Evolutionary conservation across 371 early-diverging fungal species (phyloP).

Genomic region (Mortierella sp.): DNA sequence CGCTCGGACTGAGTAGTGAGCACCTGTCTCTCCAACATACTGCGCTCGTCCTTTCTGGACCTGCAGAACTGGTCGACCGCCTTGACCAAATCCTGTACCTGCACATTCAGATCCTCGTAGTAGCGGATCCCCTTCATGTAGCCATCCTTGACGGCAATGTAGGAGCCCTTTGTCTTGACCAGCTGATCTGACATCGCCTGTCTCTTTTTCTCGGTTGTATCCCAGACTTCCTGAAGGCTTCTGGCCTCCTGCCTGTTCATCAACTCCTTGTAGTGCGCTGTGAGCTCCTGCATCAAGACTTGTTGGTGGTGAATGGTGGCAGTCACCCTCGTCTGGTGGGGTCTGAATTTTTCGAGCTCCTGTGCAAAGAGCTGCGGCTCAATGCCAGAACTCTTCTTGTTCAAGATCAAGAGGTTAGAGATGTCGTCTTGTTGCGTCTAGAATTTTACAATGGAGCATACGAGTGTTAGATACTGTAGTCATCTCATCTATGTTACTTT

Average conservation of each 20-base stretch:
- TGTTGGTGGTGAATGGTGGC: conserved; percentile 84
- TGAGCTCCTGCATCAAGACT: conserved; percentile 81
- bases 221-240: conserved; percentile 76
- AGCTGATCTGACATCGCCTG: conserved; percentile 71
- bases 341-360: conserved; percentile 92
- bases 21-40: conserved; percentile 69
- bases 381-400: conserved; percentile 79
- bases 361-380: conserved; percentile 90
- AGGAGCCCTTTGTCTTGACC: conserved; percentile 68
- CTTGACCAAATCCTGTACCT: conserved; percentile 70
- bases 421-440: conserved; percentile 93
- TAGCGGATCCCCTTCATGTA: conserved; percentile 81
- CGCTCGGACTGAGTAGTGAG: conserved; percentile 72
- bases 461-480: neutral
- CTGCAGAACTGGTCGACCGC: conserved; percentile 77
- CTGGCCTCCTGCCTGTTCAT: conserved; percentile 83
- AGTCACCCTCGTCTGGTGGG: conserved; percentile 80
- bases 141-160: conserved; percentile 77
- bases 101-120: conserved; percentile 79
- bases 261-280: conserved; percentile 78
- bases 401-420: conserved; percentile 83
- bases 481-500: neutral
- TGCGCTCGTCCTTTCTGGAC: conserved; percentile 79
- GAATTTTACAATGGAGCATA: neutral
- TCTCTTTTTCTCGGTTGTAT: conserved; percentile 73